phyloP scores from a whole-genome alignment of 805 yeast species.

The Peterozyma toletana region DNA sequence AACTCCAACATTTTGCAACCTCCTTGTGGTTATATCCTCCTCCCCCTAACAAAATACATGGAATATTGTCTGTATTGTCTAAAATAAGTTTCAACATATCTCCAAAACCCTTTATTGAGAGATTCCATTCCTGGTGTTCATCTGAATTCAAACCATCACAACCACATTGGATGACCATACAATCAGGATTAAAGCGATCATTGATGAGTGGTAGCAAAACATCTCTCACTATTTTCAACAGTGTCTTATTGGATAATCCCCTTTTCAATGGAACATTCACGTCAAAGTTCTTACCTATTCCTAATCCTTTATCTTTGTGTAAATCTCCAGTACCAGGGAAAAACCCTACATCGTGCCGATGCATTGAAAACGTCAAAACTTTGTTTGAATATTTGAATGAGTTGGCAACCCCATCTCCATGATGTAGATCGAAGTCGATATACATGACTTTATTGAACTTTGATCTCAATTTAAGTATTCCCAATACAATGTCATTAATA shows the following conservation, averaged over 20 bases:
- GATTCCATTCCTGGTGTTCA: conserved; percentile 60
- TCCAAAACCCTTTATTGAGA: conserved; percentile 46
- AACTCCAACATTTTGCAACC: conserved; percentile 56
- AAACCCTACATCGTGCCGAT: conserved; percentile 58
- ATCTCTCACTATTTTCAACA: conserved; percentile 28
- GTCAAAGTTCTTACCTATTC: conserved; percentile 27
- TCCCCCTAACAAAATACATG: conserved; percentile 57
- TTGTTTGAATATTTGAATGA: conserved; percentile 51
- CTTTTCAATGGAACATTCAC: conserved; percentile 50
- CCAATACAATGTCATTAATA: conserved; percentile 59
- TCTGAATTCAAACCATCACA: conserved; percentile 71
- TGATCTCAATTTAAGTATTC: conserved; percentile 43
- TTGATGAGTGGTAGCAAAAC: conserved; percentile 32
- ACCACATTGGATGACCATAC: conserved; percentile 62
- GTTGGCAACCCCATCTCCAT: conserved; percentile 72
- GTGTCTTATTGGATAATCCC: conserved; percentile 44
- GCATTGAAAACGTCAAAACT: conserved; percentile 58
- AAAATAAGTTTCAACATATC: conserved; percentile 23
- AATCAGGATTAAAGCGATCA: conserved; percentile 33
- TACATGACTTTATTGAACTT: conserved; percentile 43
- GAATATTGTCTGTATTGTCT: conserved; percentile 16
- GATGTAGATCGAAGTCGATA: conserved; percentile 69
- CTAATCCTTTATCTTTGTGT: conserved; percentile 25
- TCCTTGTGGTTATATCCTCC: conserved; percentile 68
- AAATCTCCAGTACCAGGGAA: conserved; percentile 65